Evolutionary conservation across 2,329 filamentous ascomycete species (phyloP), one percentile per base, ranked within the genome.

Genomic region (Ilyonectria sp.): DNA sequence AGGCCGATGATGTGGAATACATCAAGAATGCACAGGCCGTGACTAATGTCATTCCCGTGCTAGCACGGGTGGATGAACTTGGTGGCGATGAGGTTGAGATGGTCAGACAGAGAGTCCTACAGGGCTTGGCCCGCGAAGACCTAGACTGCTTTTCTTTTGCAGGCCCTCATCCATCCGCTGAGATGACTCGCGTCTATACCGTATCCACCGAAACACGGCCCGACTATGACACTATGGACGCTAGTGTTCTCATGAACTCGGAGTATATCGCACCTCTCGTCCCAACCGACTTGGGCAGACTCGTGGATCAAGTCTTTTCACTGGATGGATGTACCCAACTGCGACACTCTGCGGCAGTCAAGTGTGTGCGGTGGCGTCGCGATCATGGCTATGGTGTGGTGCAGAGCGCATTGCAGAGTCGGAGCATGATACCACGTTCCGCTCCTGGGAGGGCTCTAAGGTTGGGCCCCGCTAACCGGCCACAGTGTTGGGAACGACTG

Each of bases 231-330:
- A 90, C 87, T 49, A 97, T 98, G 91, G 95, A 98, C 78, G 95
- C 95, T 19, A 97, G 94, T 75, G 85, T 97, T 0, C 86, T 98
- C 19, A 98, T 98, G 95, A 94, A 91, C 63, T 92, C 95, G 1
- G 93, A 96, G 75, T 98, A 98, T 77, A 85, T 96, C 15, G 92
- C 94, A 68, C 95, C 95, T 1, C 85, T 98, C 5, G 82, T 93
- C 3, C 81, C 88, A 0, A 96, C 94, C 9, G 95, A 98, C 47
- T 87, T 98, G 2, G 76, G 80, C 6, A 80, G 83, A 9, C 84
- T 98, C 1, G 88, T 97, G n/a, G 84, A 90, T 9, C 88, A 89
- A 19, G 83, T 98, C 0, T 95, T 98, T 74, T 91, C 94, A 52
- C 86, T 88, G 4, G 91, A 95, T 52, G 94, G 93, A 40, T 88